Percentiles rank a stretch among this genome's conserved stretches.
These are phyloP conservation scores for Talaromyces adpressus DNA, from an alignment of 495 filamentous ascomycete genomes.

Conservation along the genomic window DNA sequence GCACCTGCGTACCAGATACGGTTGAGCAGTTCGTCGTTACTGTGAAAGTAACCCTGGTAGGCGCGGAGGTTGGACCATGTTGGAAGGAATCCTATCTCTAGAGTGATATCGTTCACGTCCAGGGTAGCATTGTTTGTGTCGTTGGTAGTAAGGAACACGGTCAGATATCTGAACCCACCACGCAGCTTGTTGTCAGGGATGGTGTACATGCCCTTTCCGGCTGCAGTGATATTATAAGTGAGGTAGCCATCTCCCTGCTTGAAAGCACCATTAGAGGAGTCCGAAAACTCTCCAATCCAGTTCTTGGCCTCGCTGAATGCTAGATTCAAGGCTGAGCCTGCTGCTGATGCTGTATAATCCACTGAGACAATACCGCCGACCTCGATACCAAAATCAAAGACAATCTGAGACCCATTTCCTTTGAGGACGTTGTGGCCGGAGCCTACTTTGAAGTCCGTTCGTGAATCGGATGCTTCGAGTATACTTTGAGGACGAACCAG, in stretches of 20 bases:
- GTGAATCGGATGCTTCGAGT: conserved; percentile 28
- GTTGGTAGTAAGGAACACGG: conserved; percentile 36
- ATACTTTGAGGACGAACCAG: conserved; percentile 43
- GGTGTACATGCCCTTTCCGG: conserved; percentile 36
- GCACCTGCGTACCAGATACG: conserved; percentile 60
- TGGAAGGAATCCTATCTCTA: conserved; percentile 53
- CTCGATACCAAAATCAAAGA: conserved; percentile 53
- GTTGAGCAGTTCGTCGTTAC: conserved; percentile 52
- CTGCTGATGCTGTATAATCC: conserved; percentile 35
- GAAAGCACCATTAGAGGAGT: conserved; percentile 50
- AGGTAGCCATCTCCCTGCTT: conserved; percentile 45
- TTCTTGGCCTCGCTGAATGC: conserved; percentile 58
- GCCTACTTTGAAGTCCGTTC: not conserved
- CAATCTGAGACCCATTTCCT: conserved; percentile 40
- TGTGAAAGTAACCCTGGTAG: conserved; percentile 59
- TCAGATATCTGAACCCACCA: conserved; percentile 57
- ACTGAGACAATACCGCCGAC: conserved; percentile 51
- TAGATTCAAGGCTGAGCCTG: conserved; percentile 42
- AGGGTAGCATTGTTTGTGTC: conserved; percentile 21
- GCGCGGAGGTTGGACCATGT: conserved; percentile 57
- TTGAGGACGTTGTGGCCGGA: conserved; percentile 20
- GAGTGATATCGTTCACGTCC: conserved; percentile 30
- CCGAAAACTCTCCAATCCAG: conserved; percentile 54
- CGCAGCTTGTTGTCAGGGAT: conserved; percentile 49
- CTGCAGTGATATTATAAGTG: conserved; percentile 40